Percentiles rank a stretch among this genome's conserved stretches.
These are phyloP conservation scores for Mimosa bimucronata DNA, from an alignment of 306 rosid species.

Conservation along the genomic window DNA sequence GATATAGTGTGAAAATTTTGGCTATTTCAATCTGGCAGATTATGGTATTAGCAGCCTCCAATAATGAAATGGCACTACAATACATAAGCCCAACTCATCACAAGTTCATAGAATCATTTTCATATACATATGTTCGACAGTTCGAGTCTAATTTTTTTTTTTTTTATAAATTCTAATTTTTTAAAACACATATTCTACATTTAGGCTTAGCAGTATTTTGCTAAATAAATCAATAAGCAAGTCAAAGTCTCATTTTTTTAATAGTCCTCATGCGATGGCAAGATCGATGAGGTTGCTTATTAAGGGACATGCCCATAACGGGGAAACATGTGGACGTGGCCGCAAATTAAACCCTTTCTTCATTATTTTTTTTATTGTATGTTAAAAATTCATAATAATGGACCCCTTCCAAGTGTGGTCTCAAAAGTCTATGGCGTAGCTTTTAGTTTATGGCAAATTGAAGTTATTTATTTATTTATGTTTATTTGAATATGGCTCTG, in stretches of 20 bases:
- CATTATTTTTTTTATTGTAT: neutral
- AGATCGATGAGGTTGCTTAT: neutral
- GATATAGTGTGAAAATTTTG: neutral
- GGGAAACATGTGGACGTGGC: constrained; percentile 14
- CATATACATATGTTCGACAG: no score
- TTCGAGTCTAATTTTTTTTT: no score
- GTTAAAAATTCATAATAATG: neutral
- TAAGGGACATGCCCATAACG: neutral
- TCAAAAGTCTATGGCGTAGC: neutral
- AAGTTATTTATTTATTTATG: neutral
- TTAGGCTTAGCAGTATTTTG: no score
- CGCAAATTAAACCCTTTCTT: no score
- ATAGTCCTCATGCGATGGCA: neutral
- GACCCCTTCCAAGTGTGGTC: neutral
- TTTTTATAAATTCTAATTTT: no score
- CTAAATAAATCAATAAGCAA: no score
- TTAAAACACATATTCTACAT: neutral
- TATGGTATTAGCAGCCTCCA: neutral
- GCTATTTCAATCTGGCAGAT: neutral
- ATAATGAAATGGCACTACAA: neutral
- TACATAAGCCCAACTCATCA: neutral
- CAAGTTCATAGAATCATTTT: neutral
- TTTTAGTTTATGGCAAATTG: neutral
- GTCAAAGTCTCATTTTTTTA: neutral
- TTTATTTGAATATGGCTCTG: neutral